Base-by-base conservation (phyloP, 768 basidiomycete species). In the Macrocybe gigantea region DNA sequence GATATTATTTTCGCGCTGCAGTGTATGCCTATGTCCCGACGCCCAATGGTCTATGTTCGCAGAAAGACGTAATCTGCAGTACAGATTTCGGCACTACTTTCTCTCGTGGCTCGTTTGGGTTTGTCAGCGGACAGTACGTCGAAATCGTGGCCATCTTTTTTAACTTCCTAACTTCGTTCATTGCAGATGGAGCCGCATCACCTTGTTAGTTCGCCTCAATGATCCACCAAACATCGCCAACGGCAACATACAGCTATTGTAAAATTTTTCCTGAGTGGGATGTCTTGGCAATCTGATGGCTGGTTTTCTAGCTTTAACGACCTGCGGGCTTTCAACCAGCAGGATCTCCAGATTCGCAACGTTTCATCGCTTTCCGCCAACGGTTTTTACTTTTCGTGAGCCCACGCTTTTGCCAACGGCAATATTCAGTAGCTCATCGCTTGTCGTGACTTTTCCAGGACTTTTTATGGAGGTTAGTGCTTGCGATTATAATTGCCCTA, bases 21-120 rank as follows among this genome's bases (percentile, higher is more conserved):
- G 89, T 85, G 7, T 93, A 92, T 63, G 84, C 85, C 7, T 93
- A 94, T 59, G 78, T 91, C 41, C 83, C 85, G 5, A 73, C 75
- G 0, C 67, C 80, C 6, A 78, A 83, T 58, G 65, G 68, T 41
- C 59, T 92, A 7, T 91, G 87, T 57, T 66, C 66, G 5, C 64
- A 79, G 14, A 60, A 63, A 36, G 65, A 72, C 38, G 71, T 90
- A 42, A 72, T 66, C 30, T 92, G 90, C 67, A 85, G 88, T 57
- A 61, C 71, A 6, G 85, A 85, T 51, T 92, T 83, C 59, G 90
- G 90, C 33, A 79, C 82, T n/a, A 88, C 85, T 49, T 68, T 93
- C 13, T 70, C 76, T 37, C 75, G 89, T 38, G 85, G 83, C 2
- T 68, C 77, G 4, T 89, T 86, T 62, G 66, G 65, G 29, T 87